A percentile compares a stretch with the other conserved stretches of the same genome.
Evolutionary conservation across 2,329 filamentous ascomycete genomes (phyloP).

Genomic region (Moelleriella libera): DNA sequence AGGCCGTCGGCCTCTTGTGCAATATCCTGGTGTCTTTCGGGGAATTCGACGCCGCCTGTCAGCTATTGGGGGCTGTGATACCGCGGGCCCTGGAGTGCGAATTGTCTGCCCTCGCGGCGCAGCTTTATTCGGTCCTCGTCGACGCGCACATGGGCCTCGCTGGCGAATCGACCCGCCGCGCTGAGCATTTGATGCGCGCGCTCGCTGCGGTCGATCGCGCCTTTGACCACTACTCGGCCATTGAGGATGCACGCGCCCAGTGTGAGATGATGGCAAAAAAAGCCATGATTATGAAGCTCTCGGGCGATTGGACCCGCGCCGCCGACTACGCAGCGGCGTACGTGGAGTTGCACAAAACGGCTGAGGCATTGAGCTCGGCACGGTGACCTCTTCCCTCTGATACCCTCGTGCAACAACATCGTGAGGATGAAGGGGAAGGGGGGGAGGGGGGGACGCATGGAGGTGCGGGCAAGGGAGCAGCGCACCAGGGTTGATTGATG

Average conservation of each 20-base stretch:
- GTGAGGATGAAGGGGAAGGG: too few relatives aligned
- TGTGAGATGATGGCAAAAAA: slow-evolving; percentile 75
- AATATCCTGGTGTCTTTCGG: slow-evolving; percentile 54
- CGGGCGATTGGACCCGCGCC: slow-evolving; percentile 48
- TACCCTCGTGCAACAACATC: too few relatives aligned
- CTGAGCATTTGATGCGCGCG: slow-evolving; percentile 44
- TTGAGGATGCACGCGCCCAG: slow-evolving; percentile 53
- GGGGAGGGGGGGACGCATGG: too few relatives aligned
- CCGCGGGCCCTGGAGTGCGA: slow-evolving; percentile 65
- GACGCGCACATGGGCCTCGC: slow-evolving; percentile 72
- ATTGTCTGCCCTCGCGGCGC: slow-evolving; percentile 45
- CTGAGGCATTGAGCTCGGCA: slow-evolving; percentile 15
- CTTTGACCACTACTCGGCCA: slow-evolving; percentile 47
- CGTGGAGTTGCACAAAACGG: slow-evolving; percentile 36
- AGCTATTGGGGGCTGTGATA: slow-evolving; percentile 53
- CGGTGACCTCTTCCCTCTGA: not conserved
- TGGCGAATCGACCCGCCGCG: slow-evolving; percentile 35
- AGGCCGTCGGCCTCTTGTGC: slow-evolving; percentile 52
- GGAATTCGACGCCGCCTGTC: slow-evolving; percentile 54
- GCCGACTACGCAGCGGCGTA: slow-evolving; percentile 56
- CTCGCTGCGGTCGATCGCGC: slow-evolving; percentile 47
- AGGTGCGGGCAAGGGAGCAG: too few relatives aligned
- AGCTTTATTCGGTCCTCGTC: slow-evolving; percentile 54
- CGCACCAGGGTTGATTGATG: too few relatives aligned
- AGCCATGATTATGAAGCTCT: slow-evolving; percentile 58